Evolutionary conservation across 2,329 filamentous ascomycete genomes (phyloP).

Genomic region (Aspergillus brasiliensis): DNA sequence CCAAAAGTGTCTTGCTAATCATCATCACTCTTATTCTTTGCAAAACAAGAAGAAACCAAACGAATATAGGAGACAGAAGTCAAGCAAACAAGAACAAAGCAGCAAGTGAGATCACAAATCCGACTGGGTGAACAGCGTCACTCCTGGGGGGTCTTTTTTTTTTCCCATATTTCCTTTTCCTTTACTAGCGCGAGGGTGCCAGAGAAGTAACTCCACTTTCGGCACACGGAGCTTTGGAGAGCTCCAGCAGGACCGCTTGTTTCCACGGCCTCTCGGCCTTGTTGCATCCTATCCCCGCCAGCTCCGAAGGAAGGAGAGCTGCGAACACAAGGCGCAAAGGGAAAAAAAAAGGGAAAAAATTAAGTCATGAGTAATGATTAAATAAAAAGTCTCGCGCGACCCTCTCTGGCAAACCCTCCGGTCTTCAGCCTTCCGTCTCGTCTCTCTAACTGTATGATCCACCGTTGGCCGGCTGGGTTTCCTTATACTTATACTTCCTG

Average conservation of each 20-base stretch:
- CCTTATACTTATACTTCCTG: constrained; percentile 5
- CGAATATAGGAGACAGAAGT: too few species aligned
- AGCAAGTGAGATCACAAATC: too few species aligned
- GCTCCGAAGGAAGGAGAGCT: constrained; percentile 26
- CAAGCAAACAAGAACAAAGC: too few species aligned
- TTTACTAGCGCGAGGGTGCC: constrained; percentile 7
- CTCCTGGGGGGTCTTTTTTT: too few species aligned
- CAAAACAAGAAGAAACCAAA: too few species aligned
- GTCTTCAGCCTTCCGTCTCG: constrained; percentile 7
- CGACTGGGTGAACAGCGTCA: too few species aligned
- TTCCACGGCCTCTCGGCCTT: constrained; percentile 32
- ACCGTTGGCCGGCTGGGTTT: constrained; percentile 6
- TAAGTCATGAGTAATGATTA: constrained; percentile 16
- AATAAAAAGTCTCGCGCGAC: constrained; percentile 19
- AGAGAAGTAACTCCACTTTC: constrained; percentile 14
- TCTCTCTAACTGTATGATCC: neutral
- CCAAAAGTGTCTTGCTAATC: neutral
- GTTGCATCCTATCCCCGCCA: constrained; percentile 32
- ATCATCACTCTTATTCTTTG: too few species aligned
- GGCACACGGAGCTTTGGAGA: constrained; percentile 22
- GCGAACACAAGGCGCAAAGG: neutral
- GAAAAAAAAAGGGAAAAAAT: constrained; percentile 4
- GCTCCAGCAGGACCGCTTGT: constrained; percentile 16
- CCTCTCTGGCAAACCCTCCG: constrained; percentile 1
- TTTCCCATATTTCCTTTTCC: neutral